phyloP scores from a whole-genome alignment of 768 basidiomycete genomes.

The Candolleomyces eurysporus region DNA sequence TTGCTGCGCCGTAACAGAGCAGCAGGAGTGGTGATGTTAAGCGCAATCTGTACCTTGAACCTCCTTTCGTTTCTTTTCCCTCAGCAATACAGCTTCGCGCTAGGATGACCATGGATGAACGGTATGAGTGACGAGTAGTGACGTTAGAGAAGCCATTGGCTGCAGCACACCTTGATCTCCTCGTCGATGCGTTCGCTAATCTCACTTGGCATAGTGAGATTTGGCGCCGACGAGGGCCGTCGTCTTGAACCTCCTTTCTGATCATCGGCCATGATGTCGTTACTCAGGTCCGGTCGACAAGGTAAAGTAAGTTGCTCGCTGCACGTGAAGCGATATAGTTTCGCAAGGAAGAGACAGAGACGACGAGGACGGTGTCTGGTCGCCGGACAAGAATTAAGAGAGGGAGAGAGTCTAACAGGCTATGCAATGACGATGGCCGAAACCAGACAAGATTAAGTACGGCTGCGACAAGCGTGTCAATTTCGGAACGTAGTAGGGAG shows the following conservation, averaged over 20 bases:
- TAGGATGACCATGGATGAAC: not conserved
- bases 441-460: too few relatives aligned
- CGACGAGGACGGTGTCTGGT: too few relatives aligned
- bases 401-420: too few relatives aligned
- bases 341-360: too few relatives aligned
- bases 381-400: too few relatives aligned
- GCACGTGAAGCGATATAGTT: too few relatives aligned
- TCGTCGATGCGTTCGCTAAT: conserved; percentile 15
- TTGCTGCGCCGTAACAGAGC: not conserved
- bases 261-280: not conserved
- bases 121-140: not conserved
- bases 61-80: conserved; percentile 33
- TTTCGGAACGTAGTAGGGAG: too few relatives aligned
- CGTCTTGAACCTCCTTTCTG: not conserved
- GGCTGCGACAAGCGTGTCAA: too few relatives aligned
- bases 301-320: not conserved
- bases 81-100: conserved; percentile 14
- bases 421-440: too few relatives aligned
- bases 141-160: too few relatives aligned
- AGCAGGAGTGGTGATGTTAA: too few relatives aligned
- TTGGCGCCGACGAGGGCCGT: conserved; percentile 9
- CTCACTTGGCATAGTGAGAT: conserved; percentile 6
- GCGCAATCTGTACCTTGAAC: conserved; percentile 43
- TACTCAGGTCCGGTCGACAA: not conserved
- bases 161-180: conserved; percentile 12